Evolutionary conservation across 129 eudicot species (phyloP).

Genomic region (Solidago caesia): DNA sequence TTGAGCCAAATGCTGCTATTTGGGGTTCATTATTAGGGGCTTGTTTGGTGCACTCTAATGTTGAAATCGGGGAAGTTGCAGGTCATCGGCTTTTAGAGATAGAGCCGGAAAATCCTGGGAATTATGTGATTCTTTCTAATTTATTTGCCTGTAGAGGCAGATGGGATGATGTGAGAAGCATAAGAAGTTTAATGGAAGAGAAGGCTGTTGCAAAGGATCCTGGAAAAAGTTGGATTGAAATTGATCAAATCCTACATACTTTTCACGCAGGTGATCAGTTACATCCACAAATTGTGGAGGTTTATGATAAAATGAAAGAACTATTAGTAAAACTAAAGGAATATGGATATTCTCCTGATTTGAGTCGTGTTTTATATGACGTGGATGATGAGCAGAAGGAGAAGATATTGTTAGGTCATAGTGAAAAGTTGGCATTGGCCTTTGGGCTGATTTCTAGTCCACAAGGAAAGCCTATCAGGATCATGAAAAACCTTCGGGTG

Average conservation of each 20-base stretch:
- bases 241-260: constrained; percentile 62
- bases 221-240: constrained; percentile 91
- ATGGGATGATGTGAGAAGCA: constrained; percentile 71
- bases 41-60: constrained; percentile 67
- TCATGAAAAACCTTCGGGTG: constrained; percentile 74
- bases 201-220: constrained; percentile 69
- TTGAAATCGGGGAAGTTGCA: constrained; percentile 60
- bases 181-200: constrained; percentile 65
- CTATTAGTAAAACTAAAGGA: constrained; percentile 48
- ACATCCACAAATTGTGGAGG: constrained; percentile 57
- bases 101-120: constrained; percentile 86
- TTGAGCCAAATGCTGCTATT: constrained; percentile 82
- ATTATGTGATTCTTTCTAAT: constrained; percentile 78
- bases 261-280: constrained; percentile 59
- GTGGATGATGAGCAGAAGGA: constrained; percentile 87
- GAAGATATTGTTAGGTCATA: constrained; percentile 74
- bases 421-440: constrained; percentile 81
- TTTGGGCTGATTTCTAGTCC: constrained; percentile 53
- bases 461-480: constrained; percentile 48
- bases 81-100: constrained; percentile 58
- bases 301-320: constrained; percentile 52
- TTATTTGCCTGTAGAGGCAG: constrained; percentile 71
- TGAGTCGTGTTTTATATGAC: constrained; percentile 60
- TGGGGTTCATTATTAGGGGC: constrained; percentile 96
- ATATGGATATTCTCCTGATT: constrained; percentile 66